Evolutionary conservation across 2,329 filamentous ascomycete genomes (phyloP), one percentile per base, ranked within the genome.

Genomic region (Clarireedia monteithiana): DNA sequence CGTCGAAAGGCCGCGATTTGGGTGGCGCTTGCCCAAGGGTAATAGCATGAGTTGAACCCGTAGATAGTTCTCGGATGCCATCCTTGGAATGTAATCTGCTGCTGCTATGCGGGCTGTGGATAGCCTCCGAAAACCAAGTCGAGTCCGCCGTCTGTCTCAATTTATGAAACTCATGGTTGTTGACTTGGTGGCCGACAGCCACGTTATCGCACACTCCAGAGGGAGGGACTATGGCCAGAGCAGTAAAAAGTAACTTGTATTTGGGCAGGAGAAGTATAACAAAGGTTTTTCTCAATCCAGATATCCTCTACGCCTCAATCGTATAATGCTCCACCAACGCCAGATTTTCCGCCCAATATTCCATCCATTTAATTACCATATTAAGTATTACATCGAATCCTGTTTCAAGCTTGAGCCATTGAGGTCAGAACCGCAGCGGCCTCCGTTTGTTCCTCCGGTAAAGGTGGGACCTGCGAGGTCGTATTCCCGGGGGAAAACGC

Each of bases 341-440:
- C 4, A 10, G 12, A 45, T 55, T 24, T 5, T n/a, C 30, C 17
- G 12, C 24, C 45, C 34, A 2, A 23, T 14, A 47, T 2, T 17
- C 23, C 42, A 20, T 9, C 10, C 44, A 14, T 39, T 30, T 5
- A 38, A 24, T 39, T 20, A 14, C 15, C 23, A 23, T 44, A 30
- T 20, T 26, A 46, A 45, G 40, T 47, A 45, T 46, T 20, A 24
- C 51, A 17, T 6, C 34, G 24, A 23, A 17, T 9, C 45, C 17
- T 20, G n/a, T n/a, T 44, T 59, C 51, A 66, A 15, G 54, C 58
- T 17, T 67, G 62, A 39, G 54, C 53, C 57, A 67, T 58, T 40
- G 61, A 65, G 15, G 65, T 61, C 15, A 67, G 55, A 38, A 66
- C 61, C 4, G 63, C 60, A 2, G 66, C 65, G 5, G 65, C 63